These are phyloP conservation scores for Phyllosticta ampelicida DNA, from an alignment of 2,329 filamentous ascomycete genomes.

Conservation along the genomic window DNA sequence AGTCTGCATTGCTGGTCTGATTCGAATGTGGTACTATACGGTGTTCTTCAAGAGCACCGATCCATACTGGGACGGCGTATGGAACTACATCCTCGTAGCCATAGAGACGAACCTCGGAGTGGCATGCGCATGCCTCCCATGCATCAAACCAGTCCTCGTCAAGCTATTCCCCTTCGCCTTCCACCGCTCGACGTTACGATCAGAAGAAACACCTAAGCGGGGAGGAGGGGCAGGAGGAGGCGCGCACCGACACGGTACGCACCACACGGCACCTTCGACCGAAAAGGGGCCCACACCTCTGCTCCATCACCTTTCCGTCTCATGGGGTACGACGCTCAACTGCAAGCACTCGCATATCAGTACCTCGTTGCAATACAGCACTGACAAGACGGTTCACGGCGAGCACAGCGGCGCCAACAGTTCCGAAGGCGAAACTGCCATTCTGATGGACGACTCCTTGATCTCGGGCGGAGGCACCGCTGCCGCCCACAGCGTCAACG, in stretches of 20 bases:
- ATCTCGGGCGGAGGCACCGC: not conserved
- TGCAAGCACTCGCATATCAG: not conserved
- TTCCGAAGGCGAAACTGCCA: not conserved
- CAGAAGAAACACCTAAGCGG: not conserved
- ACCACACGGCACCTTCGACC: not conserved
- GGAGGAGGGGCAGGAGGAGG: not conserved
- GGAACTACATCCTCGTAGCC: constrained; percentile 19
- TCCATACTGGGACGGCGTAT: constrained; percentile 20
- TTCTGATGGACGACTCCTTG: not conserved
- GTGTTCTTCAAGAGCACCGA: constrained; percentile 20
- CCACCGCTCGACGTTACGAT: not conserved
- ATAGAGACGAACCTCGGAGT: constrained; percentile 22
- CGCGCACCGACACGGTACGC: not conserved
- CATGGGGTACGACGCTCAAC: not conserved
- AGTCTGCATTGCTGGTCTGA: constrained; percentile 22
- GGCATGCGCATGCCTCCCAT: constrained; percentile 22
- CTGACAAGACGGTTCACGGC: not conserved
- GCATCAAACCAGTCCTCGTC: constrained; percentile 23
- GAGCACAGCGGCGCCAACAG: not conserved
- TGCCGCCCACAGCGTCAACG: not conserved
- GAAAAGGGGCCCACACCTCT: not conserved
- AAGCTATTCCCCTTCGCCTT: constrained; percentile 37
- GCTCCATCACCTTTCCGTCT: not conserved
- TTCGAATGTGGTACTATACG: constrained; percentile 21
- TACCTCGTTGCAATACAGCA: not conserved